Conservation (phyloP, 805 yeast genomes). For the Candida boleticola region DNA sequence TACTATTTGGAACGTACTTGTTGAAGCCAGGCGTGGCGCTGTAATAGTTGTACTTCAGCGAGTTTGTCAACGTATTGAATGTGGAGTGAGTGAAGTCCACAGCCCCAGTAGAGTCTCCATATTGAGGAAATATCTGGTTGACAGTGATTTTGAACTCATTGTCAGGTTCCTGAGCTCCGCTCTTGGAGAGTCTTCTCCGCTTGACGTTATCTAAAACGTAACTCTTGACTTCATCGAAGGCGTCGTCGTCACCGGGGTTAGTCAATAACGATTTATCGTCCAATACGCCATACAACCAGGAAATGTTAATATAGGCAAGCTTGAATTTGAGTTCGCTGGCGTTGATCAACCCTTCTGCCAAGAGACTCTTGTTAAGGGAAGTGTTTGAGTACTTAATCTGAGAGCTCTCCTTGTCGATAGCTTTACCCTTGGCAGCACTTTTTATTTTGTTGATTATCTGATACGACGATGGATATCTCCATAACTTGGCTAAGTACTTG, state of each 20-base stretch:
- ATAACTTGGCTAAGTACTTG: slow-evolving; percentile 29
- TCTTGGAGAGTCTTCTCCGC: background rate
- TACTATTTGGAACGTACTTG: slow-evolving; percentile 24
- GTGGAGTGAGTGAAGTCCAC: slow-evolving; percentile 31
- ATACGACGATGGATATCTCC: slow-evolving; percentile 44
- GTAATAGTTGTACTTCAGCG: slow-evolving; percentile 36
- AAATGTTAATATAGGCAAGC: slow-evolving; percentile 28
- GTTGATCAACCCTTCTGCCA: slow-evolving; percentile 16
- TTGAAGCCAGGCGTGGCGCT: slow-evolving; percentile 22
- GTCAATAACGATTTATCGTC: slow-evolving; percentile 16
- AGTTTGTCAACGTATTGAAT: slow-evolving; percentile 32
- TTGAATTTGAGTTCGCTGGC: slow-evolving; percentile 14
- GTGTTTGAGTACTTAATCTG: slow-evolving; percentile 15
- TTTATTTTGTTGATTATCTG: slow-evolving; percentile 32
- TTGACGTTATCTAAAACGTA: background rate
- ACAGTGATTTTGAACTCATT: slow-evolving; percentile 31
- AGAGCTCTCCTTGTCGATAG: slow-evolving; percentile 14
- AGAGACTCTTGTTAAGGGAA: slow-evolving; percentile 22
- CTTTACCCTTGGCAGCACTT: slow-evolving; percentile 15
- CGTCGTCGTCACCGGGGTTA: slow-evolving; percentile 5
- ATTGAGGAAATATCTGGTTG: slow-evolving; percentile 40
- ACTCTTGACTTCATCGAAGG: background rate
- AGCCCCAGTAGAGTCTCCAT: slow-evolving; percentile 25
- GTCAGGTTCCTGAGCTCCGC: slow-evolving; percentile 4
- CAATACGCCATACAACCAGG: slow-evolving; percentile 18